Evolutionary conservation across 306 rosid genomes (phyloP), one percentile per base, ranked within the genome.

Genomic region (Argentina anserina): DNA sequence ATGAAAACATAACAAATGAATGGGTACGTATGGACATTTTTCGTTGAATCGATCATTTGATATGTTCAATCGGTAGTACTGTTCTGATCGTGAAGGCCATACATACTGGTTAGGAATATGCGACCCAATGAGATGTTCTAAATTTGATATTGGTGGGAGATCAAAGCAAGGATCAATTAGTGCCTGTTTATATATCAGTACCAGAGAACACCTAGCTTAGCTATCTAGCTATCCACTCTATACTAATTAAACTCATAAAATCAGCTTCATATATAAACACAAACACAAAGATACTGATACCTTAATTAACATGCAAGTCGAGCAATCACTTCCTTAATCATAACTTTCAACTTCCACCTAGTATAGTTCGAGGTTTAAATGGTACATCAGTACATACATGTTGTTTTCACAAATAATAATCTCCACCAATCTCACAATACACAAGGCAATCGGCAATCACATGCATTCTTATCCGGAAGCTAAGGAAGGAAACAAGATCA

Each of bases 391-490:
- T n/a, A n/a, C n/a, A n/a, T n/a, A n/a, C 29, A 52, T 21, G 53
- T 39, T 53, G 45, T 71, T 71, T 55, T 71, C 75, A 55, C 45
- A 41, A 36, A 18, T 39, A 37, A 70, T 37, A 40, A 55, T 53
- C 75, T 40, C 53, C 75, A 55, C 75, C 65, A 71, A 53, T 36
- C 36, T 52, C 50, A 70, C 17, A 70, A 36, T 47, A 50, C 9
- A 12, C 36, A 17, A 33, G 31, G 73, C 5, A 47, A 31, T 56
- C 20, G 29, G 61, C 21, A n/a, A 2, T 64, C 47, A 34, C 56
- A 25, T 41, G n/a, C 34, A 7, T 20, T 69, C 33, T 69, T 20
- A 49, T 49, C 73, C 14, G 20, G 45, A 49, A 47, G 29, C 58
- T 43, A 45, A 67, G 21, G 26, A 45, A 67, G 58, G 15, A 66